Evolutionary conservation across 2,329 filamentous ascomycete genomes (phyloP).

Genomic region (Xylariaceae sp.): DNA sequence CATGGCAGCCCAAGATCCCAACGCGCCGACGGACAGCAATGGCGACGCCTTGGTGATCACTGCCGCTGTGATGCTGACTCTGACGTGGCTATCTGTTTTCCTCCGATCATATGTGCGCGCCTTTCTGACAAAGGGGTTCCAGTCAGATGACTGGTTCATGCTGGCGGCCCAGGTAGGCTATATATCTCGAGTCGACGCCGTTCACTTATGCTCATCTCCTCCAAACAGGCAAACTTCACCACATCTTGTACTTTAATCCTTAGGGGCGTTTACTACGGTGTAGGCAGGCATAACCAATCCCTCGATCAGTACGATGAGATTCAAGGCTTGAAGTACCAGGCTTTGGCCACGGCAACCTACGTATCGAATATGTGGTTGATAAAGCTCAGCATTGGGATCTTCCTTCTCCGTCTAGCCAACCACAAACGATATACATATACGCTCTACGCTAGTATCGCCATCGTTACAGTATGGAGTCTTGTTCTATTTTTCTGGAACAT

Average conservation of each 20-base stretch:
- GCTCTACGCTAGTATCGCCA: slow-evolving; percentile 47
- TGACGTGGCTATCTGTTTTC: slow-evolving; percentile 36
- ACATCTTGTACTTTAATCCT: slow-evolving; percentile 51
- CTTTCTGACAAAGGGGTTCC: slow-evolving; percentile 41
- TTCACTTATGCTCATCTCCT: slow-evolving; percentile 6
- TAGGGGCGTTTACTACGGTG: slow-evolving; percentile 44
- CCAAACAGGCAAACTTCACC: slow-evolving; percentile 47
- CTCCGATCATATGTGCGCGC: slow-evolving; percentile 36
- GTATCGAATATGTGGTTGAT: slow-evolving; percentile 59
- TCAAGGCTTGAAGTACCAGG: slow-evolving; percentile 56
- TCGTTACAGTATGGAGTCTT: slow-evolving; percentile 51
- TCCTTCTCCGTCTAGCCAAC: slow-evolving; percentile 52
- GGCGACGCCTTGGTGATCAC: slow-evolving; percentile 34
- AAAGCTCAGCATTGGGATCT: slow-evolving; percentile 58
- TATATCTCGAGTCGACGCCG: neutral
- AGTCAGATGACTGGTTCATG: slow-evolving; percentile 59
- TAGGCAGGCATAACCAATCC: slow-evolving; percentile 52
- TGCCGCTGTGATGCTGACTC: slow-evolving; percentile 41
- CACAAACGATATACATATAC: slow-evolving; percentile 52
- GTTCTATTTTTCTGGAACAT: slow-evolving; percentile 55
- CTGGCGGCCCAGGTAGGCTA: slow-evolving; percentile 48
- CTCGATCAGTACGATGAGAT: slow-evolving; percentile 45
- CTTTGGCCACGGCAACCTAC: slow-evolving; percentile 53
- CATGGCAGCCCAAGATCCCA: slow-evolving; percentile 39
- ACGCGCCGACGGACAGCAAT: slow-evolving; percentile 36